Evolutionary conservation across 257 asterid species (phyloP), one percentile per base, ranked within the genome.

Genomic region (Solanum paucissectum): DNA sequence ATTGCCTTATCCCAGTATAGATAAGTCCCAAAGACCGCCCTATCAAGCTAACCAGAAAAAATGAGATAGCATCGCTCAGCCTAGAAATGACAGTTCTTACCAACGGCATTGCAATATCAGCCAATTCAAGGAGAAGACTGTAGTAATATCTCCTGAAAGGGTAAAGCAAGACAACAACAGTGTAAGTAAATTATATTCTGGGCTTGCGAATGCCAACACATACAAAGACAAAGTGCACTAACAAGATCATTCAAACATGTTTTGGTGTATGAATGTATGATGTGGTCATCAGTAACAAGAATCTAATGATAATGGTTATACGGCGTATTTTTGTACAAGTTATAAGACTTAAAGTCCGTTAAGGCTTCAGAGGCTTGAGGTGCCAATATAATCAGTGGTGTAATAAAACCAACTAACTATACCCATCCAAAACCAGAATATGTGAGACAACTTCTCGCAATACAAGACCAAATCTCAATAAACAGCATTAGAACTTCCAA

Each of bases 21-120:
- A 97, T 96, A 71, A 97, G 95, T 73, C 99, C 99, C 94, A 97
- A 87, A 33, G 98, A 97, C 92, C 98, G 92, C 83, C 99, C 99
- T 33, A 97, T 96, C 94, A 97, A 91, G 89, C 91, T 87, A 88
- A 96, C 96, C 25, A 97, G 94, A 91, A 97, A 95, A 91, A 97
- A 97, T 6, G 99, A 94, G 87, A 94, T 93, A 86, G 96, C 99
- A 84, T 96, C 98, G 76, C 98, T 95, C 89, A 93, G 89, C 92
- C 92, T 95, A 77, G 95, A 93, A 82, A 93, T 88, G 14, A 91
- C 58, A 5, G 93, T 93, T 91, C 95, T 93, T 69, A 93, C 91
- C 90, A 94, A 69, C 40, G 99, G 98, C 92, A 90, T 92, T 23
- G 95, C 92, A 88, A 96, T 94, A 92, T 95, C 98, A 32, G 96